phyloP scores from a whole-genome alignment of 106 monocot genomes.

The Cymbidium sinense region DNA sequence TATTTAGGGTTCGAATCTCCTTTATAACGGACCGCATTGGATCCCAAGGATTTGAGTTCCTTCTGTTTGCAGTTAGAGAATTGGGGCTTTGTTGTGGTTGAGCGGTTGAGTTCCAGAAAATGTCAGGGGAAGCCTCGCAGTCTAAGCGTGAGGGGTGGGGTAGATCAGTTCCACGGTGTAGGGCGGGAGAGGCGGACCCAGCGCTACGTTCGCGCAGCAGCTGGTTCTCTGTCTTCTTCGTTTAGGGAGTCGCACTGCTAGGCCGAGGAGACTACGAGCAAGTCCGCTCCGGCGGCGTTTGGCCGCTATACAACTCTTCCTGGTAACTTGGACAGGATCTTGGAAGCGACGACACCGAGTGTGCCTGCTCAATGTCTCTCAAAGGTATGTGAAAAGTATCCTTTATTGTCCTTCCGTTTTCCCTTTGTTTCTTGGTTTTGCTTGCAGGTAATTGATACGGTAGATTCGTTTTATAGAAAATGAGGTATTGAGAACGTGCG shows the following conservation, averaged over 20 bases:
- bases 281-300: not conserved
- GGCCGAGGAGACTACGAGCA: constrained; percentile 12
- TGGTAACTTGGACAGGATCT: constrained; percentile 61
- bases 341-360: constrained; percentile 48
- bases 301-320: not conserved
- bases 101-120: constrained; percentile 8
- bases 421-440: too few relatives aligned
- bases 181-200: constrained; percentile 19
- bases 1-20: not conserved
- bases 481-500: constrained; percentile 40
- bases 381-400: constrained; percentile 24
- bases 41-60: constrained; percentile 2
- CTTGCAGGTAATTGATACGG: not conserved
- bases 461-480: constrained; percentile 18
- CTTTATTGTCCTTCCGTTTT: not conserved
- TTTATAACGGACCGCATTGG: constrained; percentile 4
- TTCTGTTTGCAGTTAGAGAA: constrained; percentile 1
- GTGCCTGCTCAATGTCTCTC: constrained; percentile 41
- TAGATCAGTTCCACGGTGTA: constrained; percentile 35
- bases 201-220: constrained; percentile 5
- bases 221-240: not conserved
- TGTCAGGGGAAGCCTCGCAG: constrained; percentile 38
- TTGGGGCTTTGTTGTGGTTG: constrained; percentile 6
- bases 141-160: constrained; percentile 28
- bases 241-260: not conserved